Evolutionary conservation across 306 rosid genomes (phyloP).

Genomic region (Prunus davidiana): DNA sequence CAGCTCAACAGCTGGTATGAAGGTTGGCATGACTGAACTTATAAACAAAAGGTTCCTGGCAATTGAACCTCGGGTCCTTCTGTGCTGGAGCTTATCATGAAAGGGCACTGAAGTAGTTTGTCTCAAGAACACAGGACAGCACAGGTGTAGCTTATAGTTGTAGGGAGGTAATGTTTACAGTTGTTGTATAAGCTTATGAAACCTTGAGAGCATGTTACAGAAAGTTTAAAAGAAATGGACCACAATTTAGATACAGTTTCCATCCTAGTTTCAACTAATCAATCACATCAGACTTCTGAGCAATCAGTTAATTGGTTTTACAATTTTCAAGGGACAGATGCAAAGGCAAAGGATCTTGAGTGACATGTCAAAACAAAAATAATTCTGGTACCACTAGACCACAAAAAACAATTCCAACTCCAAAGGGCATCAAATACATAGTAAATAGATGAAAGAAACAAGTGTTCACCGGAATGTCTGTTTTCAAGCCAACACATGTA

Average conservation of each 20-base stretch:
- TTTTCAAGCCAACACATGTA: constrained; percentile 91
- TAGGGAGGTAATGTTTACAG: too few species aligned
- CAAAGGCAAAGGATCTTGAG: neutral
- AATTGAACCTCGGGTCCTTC: constrained; percentile 23
- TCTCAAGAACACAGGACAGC: constrained; percentile 15
- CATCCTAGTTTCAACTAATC: constrained; percentile 5
- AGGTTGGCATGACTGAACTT: constrained; percentile 27
- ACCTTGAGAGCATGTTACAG: neutral
- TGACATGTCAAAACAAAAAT: constrained; percentile 1
- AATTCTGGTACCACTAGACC: neutral
- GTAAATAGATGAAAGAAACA: constrained; percentile 6
- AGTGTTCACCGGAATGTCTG: constrained; percentile 77
- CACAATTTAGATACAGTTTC: neutral
- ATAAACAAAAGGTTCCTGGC: constrained; percentile 22
- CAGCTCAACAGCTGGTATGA: constrained; percentile 41
- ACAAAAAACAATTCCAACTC: neutral
- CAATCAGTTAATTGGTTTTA: constrained; percentile 4
- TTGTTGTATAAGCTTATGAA: neutral
- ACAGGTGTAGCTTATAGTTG: constrained; percentile 1
- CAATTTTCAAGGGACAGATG: constrained; percentile 4
- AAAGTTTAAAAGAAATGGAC: neutral
- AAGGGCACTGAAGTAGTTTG: constrained; percentile 26
- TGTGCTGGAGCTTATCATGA: constrained; percentile 30
- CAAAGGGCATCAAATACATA: neutral
- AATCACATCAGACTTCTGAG: neutral